These are phyloP conservation scores for Austroboletus eburneus DNA, from an alignment of 768 basidiomycete genomes.

Conservation along the genomic window DNA sequence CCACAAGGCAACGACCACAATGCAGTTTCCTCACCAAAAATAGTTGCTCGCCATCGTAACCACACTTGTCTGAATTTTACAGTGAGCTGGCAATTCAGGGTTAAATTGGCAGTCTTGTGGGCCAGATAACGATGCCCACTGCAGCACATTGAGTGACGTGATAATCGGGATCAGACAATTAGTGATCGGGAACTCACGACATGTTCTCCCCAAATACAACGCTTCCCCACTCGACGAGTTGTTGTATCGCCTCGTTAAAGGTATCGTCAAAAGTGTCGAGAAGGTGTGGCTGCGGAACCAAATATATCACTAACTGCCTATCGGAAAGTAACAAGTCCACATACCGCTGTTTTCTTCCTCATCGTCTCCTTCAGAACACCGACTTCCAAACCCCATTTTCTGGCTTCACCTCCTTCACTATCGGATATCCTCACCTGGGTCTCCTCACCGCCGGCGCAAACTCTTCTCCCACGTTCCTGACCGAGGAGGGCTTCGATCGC, in stretches of 20 bases:
- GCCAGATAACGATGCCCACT: constrained; percentile 76
- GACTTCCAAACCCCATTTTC: constrained; percentile 70
- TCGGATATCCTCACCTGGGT: constrained; percentile 30
- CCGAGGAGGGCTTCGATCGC: constrained; percentile 62
- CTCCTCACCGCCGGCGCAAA: constrained; percentile 54
- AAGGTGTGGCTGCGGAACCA: constrained; percentile 46
- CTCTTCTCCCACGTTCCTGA: constrained; percentile 56
- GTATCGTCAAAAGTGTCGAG: constrained; percentile 62
- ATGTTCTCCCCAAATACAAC: constrained; percentile 62
- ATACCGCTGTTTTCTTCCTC: constrained; percentile 54
- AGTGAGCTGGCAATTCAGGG: constrained; percentile 59
- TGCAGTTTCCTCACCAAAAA: constrained; percentile 48
- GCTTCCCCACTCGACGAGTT: constrained; percentile 70
- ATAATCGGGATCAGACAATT: constrained; percentile 20
- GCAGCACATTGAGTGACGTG: constrained; percentile 19
- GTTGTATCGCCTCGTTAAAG: constrained; percentile 75
- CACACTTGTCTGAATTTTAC: constrained; percentile 66
- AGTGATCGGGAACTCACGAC: constrained; percentile 46
- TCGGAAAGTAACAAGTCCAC: constrained; percentile 20
- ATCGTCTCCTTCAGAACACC: constrained; percentile 52
- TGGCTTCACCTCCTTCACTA: constrained; percentile 64
- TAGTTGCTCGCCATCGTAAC: constrained; percentile 60
- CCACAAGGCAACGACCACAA: background rate
- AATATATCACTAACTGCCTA: constrained; percentile 16
- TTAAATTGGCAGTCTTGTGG: constrained; percentile 64